Evolutionary conservation across 805 yeast species (phyloP).

Genomic region (Candida berthetii): DNA sequence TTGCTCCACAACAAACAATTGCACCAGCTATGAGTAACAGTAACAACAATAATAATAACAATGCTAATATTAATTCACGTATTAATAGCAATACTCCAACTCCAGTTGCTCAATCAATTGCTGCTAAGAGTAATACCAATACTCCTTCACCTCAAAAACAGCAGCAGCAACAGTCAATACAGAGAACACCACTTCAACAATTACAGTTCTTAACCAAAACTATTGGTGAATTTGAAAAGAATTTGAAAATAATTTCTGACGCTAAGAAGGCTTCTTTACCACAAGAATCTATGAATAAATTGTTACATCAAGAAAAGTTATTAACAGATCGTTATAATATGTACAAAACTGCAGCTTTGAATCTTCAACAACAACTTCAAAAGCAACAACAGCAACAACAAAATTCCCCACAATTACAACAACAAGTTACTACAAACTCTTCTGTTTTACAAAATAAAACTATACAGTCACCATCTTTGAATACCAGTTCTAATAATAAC

Average conservation of each 20-base stretch:
- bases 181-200: slow-evolving; percentile 23
- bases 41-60: too few relatives aligned
- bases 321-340: slow-evolving; percentile 39
- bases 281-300: slow-evolving; percentile 36
- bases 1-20: too few relatives aligned
- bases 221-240: slow-evolving; percentile 42
- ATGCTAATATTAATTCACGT: too few relatives aligned
- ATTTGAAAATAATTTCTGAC: slow-evolving; percentile 41
- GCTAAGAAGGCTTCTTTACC: slow-evolving; percentile 37
- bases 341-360: slow-evolving; percentile 41
- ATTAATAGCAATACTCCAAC: too few relatives aligned
- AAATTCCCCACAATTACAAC: slow-evolving; percentile 11
- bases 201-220: slow-evolving; percentile 38
- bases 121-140: too few relatives aligned
- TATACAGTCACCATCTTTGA: too few relatives aligned
- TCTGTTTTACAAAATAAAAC: too few relatives aligned
- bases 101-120: neutral
- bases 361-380: slow-evolving; percentile 7
- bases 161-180: slow-evolving; percentile 12
- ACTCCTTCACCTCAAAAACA: too few relatives aligned
- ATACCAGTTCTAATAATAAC: too few relatives aligned
- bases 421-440: slow-evolving; percentile 10
- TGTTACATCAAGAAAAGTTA: slow-evolving; percentile 43
- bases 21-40: too few relatives aligned
- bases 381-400: slow-evolving; percentile 5